Evolutionary conservation across 2,329 filamentous ascomycete genomes (phyloP).

Genomic region (Alternaria arbusti): DNA sequence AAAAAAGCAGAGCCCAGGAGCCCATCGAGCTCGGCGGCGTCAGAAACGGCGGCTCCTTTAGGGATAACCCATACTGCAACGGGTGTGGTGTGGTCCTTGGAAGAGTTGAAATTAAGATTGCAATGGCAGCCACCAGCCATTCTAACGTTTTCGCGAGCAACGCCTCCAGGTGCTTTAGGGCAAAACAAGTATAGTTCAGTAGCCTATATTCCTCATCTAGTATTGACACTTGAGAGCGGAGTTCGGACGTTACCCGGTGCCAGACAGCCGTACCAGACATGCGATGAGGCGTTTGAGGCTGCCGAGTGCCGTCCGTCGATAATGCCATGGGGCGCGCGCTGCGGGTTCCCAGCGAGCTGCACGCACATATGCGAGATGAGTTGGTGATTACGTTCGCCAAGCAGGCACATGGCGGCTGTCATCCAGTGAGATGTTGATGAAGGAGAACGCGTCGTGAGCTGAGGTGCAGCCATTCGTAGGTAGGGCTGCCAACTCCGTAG

Average conservation of each 20-base stretch:
- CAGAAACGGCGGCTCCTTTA: slow-evolving; percentile 30
- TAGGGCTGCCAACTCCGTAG: slow-evolving; percentile 14
- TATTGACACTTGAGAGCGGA: slow-evolving; percentile 25
- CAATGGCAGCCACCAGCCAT: slow-evolving; percentile 30
- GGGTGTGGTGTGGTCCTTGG: slow-evolving; percentile 24
- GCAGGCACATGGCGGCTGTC: slow-evolving; percentile 7
- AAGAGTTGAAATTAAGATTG: slow-evolving; percentile 35
- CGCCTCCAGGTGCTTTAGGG: slow-evolving; percentile 15
- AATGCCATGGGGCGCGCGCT: background rate
- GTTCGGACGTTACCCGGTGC: slow-evolving; percentile 11
- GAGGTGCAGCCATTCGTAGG: slow-evolving; percentile 17
- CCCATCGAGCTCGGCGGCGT: slow-evolving; percentile 29
- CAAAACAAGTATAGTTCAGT: slow-evolving; percentile 12
- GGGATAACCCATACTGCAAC: slow-evolving; percentile 26
- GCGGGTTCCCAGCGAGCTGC: slow-evolving; percentile 8
- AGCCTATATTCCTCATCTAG: slow-evolving; percentile 19
- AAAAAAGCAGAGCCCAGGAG: slow-evolving; percentile 15
- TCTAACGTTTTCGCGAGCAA: slow-evolving; percentile 9
- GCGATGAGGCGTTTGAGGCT: background rate
- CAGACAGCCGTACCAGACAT: slow-evolving; percentile 2
- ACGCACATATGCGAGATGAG: slow-evolving; percentile 14
- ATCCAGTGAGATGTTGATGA: slow-evolving; percentile 23
- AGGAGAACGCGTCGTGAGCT: slow-evolving; percentile 15
- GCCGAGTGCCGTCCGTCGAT: background rate
- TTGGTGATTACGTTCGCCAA: slow-evolving; percentile 4